Conservation (phyloP, 2,329 filamentous ascomycete genomes). For the Basipetospora chlamydospora region DNA sequence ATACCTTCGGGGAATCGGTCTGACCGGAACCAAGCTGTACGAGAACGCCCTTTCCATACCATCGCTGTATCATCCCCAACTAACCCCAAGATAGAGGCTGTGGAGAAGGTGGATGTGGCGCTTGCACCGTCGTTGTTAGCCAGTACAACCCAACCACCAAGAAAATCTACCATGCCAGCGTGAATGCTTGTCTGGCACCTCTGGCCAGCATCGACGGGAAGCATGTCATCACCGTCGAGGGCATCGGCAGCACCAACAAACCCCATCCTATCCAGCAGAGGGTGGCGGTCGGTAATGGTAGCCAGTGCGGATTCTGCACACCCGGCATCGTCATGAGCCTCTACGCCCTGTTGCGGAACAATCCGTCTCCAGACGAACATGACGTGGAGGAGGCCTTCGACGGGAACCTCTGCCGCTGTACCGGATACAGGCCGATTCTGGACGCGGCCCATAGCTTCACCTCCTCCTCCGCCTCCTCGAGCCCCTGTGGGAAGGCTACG, state of each 20-base stretch:
- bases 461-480: too few species aligned
- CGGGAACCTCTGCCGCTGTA: conserved; percentile 90
- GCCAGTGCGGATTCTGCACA: conserved; percentile 89
- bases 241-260: conserved; percentile 74
- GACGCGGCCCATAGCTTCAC: conserved; percentile 85
- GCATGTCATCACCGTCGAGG: conserved; percentile 95
- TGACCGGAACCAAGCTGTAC: conserved; percentile 85
- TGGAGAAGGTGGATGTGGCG: conserved; percentile 90
- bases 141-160: conserved; percentile 88
- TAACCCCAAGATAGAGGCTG: conserved; percentile 58
- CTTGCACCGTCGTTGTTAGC: conserved; percentile 88
- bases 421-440: conserved; percentile 84
- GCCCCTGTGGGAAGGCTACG: conserved; percentile 33
- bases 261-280: conserved; percentile 87
- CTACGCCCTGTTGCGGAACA: conserved; percentile 83
- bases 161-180: conserved; percentile 86
- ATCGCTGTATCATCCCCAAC: not conserved
- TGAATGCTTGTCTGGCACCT: conserved; percentile 90
- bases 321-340: conserved; percentile 97
- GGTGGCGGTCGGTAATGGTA: conserved; percentile 81
- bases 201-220: conserved; percentile 90
- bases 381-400: conserved; percentile 95
- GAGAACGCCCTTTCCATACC: too few species aligned
- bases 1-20: conserved; percentile 79
- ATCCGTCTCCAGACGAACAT: conserved; percentile 58